Percentiles rank a stretch among this genome's conserved stretches.
Conservation (phyloP, 2,329 filamentous ascomycete species). For the Fusarium zealandicum region DNA sequence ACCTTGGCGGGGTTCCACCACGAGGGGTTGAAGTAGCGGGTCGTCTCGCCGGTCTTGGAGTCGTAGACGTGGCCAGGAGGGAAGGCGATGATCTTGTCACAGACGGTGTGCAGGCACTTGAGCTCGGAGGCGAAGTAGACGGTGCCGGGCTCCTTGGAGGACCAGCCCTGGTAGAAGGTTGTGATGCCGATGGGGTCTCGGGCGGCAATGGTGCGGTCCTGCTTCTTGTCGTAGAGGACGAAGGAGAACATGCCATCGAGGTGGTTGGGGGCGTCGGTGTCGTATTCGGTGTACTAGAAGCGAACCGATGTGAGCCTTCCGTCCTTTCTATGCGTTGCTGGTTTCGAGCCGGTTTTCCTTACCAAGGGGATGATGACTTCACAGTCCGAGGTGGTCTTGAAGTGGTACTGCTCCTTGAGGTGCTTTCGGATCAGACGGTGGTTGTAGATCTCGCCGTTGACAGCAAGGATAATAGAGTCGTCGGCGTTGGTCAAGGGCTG, state of each 20-base stretch:
- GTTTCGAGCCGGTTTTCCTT: conserved; percentile 33
- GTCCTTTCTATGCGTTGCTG: neutral
- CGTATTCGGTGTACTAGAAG: conserved; percentile 87
- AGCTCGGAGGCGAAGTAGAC: conserved; percentile 97
- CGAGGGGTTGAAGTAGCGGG: conserved; percentile 86
- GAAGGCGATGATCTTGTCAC: conserved; percentile 93
- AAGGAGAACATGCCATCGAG: conserved; percentile 99
- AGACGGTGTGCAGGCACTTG: conserved; percentile 91
- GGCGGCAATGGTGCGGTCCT: conserved; percentile 91
- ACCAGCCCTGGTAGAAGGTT: conserved; percentile 95
- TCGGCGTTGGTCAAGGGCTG: conserved; percentile 95
- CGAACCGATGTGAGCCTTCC: conserved; percentile 22
- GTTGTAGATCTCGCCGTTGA: conserved; percentile 99
- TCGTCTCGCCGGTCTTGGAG: conserved; percentile 85
- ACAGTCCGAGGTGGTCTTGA: conserved; percentile 98
- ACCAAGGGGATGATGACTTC: conserved; percentile 98
- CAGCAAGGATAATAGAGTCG: conserved; percentile 85
- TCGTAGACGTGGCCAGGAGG: conserved; percentile 96
- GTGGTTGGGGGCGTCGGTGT: conserved; percentile 87
- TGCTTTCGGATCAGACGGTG: conserved; percentile 92
- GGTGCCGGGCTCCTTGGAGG: conserved; percentile 79
- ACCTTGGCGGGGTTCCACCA: conserved; percentile 89
- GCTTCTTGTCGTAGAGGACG: conserved; percentile 94
- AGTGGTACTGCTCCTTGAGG: conserved; percentile 85
- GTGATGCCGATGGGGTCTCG: conserved; percentile 97